A percentile compares a stretch with the other conserved stretches of the same genome.
Evolutionary conservation across 2,329 filamentous ascomycete genomes (phyloP).

Genomic region (Xylogone sp.): DNA sequence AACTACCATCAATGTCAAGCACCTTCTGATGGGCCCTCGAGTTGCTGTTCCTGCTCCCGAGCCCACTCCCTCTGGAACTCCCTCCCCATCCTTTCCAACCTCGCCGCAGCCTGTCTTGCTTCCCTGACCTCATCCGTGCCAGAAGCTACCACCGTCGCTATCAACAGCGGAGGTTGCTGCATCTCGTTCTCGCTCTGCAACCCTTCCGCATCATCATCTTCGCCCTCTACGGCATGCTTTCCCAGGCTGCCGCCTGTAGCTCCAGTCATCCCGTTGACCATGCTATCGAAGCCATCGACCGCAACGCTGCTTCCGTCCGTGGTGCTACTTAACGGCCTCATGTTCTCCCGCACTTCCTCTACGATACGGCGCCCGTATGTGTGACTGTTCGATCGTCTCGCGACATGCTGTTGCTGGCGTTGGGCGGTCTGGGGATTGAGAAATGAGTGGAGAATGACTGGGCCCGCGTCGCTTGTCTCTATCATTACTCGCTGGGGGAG

Average conservation of each 20-base stretch:
- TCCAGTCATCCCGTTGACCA: slow-evolving; percentile 13
- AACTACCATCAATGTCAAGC: not conserved
- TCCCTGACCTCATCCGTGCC: slow-evolving; percentile 44
- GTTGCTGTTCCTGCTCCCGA: slow-evolving; percentile 24
- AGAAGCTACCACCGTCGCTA: slow-evolving; percentile 51
- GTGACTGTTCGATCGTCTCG: not conserved
- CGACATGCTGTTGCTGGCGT: slow-evolving; percentile 1
- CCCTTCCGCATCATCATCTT: slow-evolving; percentile 7
- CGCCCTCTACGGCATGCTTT: slow-evolving; percentile 4
- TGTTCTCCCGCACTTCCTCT: slow-evolving; percentile 17
- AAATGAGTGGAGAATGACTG: slow-evolving; percentile 39
- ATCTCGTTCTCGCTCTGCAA: slow-evolving; percentile 4
- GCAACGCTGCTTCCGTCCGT: slow-evolving; percentile 9
- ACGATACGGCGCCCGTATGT: slow-evolving; percentile 10
- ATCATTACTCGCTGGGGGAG: slow-evolving; percentile 54
- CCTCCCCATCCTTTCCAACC: slow-evolving; percentile 50
- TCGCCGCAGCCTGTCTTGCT: slow-evolving; percentile 47
- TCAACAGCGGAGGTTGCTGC: slow-evolving; percentile 45
- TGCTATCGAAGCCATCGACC: slow-evolving; percentile 4
- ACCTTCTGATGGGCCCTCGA: not conserved
- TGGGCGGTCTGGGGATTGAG: slow-evolving; percentile 30
- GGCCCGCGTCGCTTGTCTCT: slow-evolving; percentile 42
- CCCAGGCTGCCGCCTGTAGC: too few relatives aligned
- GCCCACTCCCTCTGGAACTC: slow-evolving; percentile 53
- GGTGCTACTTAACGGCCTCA: slow-evolving; percentile 18